phyloP scores from a whole-genome alignment of 805 yeast species.

The Candida quercuum region DNA sequence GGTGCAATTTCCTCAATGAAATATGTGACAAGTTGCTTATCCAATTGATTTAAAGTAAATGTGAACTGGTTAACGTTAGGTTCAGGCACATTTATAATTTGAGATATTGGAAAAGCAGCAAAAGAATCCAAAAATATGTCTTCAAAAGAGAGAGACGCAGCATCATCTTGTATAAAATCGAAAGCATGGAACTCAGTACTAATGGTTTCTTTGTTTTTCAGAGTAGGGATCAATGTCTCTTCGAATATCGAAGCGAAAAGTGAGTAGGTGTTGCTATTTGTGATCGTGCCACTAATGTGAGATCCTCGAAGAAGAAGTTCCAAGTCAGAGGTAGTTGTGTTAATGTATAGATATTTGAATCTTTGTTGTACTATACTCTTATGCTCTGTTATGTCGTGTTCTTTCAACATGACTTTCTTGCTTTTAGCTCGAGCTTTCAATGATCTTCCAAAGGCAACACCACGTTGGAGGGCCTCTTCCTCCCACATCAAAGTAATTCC shows the following conservation, averaged over 20 bases:
- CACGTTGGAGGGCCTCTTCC: constrained; percentile 30
- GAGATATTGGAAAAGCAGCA: constrained; percentile 17
- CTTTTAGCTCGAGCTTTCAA: constrained; percentile 19
- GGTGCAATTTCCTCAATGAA: constrained; percentile 33
- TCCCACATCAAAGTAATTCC: constrained; percentile 27
- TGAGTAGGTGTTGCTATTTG: too few species aligned
- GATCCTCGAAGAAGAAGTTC: too few species aligned
- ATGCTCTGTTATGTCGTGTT: neutral
- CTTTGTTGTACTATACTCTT: constrained; percentile 6
- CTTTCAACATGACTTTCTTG: neutral
- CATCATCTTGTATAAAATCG: constrained; percentile 12
- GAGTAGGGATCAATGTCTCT: too few species aligned
- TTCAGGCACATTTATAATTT: constrained; percentile 10
- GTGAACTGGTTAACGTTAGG: constrained; percentile 12
- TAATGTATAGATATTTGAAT: constrained; percentile 11
- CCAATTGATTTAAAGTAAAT: constrained; percentile 9
- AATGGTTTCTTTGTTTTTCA: too few species aligned
- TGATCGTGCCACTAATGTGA: too few species aligned
- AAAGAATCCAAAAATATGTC: constrained; percentile 18
- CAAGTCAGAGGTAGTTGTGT: constrained; percentile 7
- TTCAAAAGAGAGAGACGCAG: constrained; percentile 11
- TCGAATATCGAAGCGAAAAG: too few species aligned
- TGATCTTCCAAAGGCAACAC: constrained; percentile 34
- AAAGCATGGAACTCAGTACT: too few species aligned
- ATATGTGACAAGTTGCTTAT: constrained; percentile 25